Evolutionary conservation across 2,329 filamentous ascomycete species (phyloP).

Genomic region (Pseudocercospora pini-densiflorae): DNA sequence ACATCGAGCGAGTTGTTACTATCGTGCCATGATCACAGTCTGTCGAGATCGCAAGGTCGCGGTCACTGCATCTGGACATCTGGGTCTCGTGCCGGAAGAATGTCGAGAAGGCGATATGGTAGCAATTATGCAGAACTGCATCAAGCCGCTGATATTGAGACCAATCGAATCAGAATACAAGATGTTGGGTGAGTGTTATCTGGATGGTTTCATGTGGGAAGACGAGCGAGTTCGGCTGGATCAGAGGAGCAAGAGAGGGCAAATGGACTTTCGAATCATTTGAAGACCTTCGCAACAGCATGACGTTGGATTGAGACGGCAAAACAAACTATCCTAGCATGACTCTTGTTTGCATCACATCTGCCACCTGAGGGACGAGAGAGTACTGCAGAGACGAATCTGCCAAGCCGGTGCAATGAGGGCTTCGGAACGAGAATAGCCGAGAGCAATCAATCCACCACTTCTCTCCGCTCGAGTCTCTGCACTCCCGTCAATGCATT

Average conservation of each 20-base stretch:
- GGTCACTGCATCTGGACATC: background rate
- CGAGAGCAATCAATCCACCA: background rate
- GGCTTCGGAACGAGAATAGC: background rate
- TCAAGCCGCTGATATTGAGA: background rate
- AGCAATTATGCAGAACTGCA: background rate
- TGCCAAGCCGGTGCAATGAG: background rate
- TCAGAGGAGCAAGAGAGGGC: background rate
- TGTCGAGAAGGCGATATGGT: background rate
- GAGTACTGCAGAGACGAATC: background rate
- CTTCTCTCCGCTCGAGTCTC: background rate
- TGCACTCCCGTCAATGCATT: background rate
- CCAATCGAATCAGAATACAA: background rate
- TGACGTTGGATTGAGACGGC: too few species aligned
- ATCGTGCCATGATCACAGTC: background rate
- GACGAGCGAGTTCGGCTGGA: background rate
- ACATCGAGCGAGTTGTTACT: background rate
- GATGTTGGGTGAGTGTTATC: slow-evolving; percentile 3
- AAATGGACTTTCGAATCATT: background rate
- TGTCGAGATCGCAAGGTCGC: background rate
- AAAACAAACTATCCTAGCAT: background rate
- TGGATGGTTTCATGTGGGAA: slow-evolving; percentile 1
- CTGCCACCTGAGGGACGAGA: background rate
- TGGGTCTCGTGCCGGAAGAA: background rate
- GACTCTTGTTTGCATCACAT: background rate
- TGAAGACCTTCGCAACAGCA: background rate